Base-by-base conservation (phyloP, 75 land plant species). In the Isoetes taiwanensis region DNA sequence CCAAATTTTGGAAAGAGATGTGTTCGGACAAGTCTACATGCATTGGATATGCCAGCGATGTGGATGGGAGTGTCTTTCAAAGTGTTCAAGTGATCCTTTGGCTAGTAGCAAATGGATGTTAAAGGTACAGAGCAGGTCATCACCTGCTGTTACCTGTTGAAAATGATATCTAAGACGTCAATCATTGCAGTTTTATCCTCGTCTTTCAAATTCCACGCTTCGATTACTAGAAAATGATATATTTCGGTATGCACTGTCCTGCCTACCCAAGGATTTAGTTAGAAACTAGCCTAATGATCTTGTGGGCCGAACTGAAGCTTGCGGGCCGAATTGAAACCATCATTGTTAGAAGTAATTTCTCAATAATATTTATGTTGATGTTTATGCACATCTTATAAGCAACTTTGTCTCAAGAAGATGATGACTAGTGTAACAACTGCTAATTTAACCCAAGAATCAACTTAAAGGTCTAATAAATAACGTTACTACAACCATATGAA, bases 61-160 rank as follows among this genome's bases (percentile, higher is more conserved):
- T 88, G 72, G 95, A 84, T 66, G 95, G 95, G 26, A 88, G 95
- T 79, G 95, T 88, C 28, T 88, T 67, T 88, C 95, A 59, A 64
- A 70, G 20, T 80, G 83, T 29, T 66, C 73, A 1, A 57, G 3
- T 57, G 87, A 83, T 65, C 85, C 66, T 23, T 81, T 88, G 55
- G 95, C 78, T 33, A 69, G 33, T 28, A 88, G 95, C 78, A 84
- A 78, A 40, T 88, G 88, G 85, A 88, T 83, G 64, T 69, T 88
- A 61, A 81, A 88, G 95, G 95, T 87, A 20, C 32, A 34, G 25
- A 53, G 42, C 35, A 11, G 32, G 59, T 11, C 20, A 32, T 8
- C 29, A 4, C 29, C 29, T 54, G 2, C 5, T 4, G 56, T 54
- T 52, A 3, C 35, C 10, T 52, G n/a, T 17, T 17, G 24, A 8